Conservation (phyloP, 352 stramenopile species). For the Albugo laibachii region DNA sequence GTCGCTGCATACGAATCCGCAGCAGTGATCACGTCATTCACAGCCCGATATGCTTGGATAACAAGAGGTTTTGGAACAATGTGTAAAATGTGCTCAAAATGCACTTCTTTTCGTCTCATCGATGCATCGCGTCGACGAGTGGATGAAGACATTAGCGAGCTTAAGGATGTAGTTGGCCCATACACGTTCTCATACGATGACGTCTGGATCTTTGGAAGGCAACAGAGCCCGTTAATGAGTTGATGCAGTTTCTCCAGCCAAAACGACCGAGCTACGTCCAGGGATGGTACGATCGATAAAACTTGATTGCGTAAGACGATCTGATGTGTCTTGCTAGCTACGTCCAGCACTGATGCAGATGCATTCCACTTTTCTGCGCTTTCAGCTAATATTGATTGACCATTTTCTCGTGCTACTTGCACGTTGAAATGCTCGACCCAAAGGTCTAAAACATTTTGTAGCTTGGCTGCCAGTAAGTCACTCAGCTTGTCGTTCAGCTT, state of each 20-base stretch:
- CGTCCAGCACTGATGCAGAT: slow-evolving; percentile 19
- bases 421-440: slow-evolving; percentile 54
- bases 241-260: slow-evolving; percentile 86
- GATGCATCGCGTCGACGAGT: slow-evolving; percentile 34
- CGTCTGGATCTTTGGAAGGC: slow-evolving; percentile 78
- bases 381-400: not conserved
- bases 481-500: slow-evolving; percentile 81
- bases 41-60: slow-evolving; percentile 45
- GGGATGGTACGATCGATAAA: slow-evolving; percentile 88
- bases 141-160: slow-evolving; percentile 17
- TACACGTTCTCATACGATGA: slow-evolving; percentile 80
- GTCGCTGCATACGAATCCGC: slow-evolving; percentile 85
- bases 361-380: slow-evolving; percentile 2
- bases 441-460: slow-evolving; percentile 31
- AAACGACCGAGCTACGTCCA: slow-evolving; percentile 79
- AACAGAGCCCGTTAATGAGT: slow-evolving; percentile 87
- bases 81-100: slow-evolving; percentile 54
- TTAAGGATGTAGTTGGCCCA: slow-evolving; percentile 9
- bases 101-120: slow-evolving; percentile 17
- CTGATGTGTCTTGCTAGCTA: slow-evolving; percentile 60
- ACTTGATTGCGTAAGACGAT: slow-evolving; percentile 94
- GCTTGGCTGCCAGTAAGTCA: slow-evolving; percentile 60
- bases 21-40: slow-evolving; percentile 62
- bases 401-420: slow-evolving; percentile 8
- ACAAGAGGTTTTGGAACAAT: slow-evolving; percentile 43